Percentiles rank a stretch among this genome's conserved stretches.
These are phyloP conservation scores for Vanilla planifolia DNA, from an alignment of 106 monocot species.

Conservation along the genomic window DNA sequence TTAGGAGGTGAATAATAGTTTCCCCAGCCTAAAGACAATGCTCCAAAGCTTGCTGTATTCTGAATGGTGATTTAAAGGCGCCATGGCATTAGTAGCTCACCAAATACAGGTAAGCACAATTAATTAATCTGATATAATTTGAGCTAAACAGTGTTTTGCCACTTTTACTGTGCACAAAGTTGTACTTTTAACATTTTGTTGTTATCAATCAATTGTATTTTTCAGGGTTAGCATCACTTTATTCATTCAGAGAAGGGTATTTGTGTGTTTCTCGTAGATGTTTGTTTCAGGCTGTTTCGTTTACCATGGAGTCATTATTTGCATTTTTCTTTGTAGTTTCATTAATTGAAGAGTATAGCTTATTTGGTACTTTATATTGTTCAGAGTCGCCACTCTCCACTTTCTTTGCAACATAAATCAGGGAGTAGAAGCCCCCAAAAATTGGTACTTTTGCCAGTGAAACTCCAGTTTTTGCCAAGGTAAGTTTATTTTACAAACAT, in stretches of 20 bases:
- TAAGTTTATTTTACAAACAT: slow-evolving; percentile 8
- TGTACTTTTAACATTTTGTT: no score
- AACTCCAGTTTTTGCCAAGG: slow-evolving; percentile 1
- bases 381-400: slow-evolving; percentile 1
- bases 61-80: slow-evolving; percentile 2
- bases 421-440: neutral
- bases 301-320: neutral
- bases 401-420: neutral
- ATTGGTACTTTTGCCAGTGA: slow-evolving; percentile 3
- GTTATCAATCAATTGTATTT: no score
- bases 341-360: neutral
- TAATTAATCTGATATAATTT: neutral
- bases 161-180: neutral
- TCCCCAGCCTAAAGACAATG: neutral
- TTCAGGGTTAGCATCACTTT: neutral
- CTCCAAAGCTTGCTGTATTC: neutral
- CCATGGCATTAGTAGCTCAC: neutral
- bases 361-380: slow-evolving; percentile 2
- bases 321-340: neutral
- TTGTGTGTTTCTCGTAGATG: neutral
- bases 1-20: neutral
- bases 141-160: neutral
- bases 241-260: neutral
- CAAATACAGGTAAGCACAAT: slow-evolving; percentile 2
- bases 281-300: neutral